These are phyloP conservation scores for Chaetoceros tenuissimus DNA, from an alignment of 108 stramenopile species.

Conservation along the genomic window DNA sequence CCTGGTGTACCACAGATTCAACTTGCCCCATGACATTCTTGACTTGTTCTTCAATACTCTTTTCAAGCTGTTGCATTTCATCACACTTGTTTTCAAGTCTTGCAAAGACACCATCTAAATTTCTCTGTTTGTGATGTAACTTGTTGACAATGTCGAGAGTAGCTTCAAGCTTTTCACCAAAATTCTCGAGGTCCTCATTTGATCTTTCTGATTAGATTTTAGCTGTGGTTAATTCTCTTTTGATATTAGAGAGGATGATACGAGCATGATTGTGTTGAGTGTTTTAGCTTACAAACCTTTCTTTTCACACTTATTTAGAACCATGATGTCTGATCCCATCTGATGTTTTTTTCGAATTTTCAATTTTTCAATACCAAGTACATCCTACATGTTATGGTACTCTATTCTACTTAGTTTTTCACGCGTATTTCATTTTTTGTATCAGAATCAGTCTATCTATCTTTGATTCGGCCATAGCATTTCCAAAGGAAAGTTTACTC, in stretches of 20 bases:
- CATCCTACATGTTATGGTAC: no score
- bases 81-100: constrained; percentile 25
- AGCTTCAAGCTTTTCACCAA: constrained; percentile 45
- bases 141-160: constrained; percentile 36
- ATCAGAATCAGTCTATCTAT: no score
- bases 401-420: no score
- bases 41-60: constrained; percentile 29
- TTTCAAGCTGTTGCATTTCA: no score
- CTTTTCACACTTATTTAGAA: no score
- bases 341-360: no score
- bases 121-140: constrained; percentile 23
- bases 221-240: constrained; percentile 40
- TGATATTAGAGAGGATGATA: constrained; percentile 39
- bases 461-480: no score
- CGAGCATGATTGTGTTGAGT: constrained; percentile 36
- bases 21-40: constrained; percentile 17
- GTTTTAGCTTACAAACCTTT: no score
- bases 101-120: constrained; percentile 37
- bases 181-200: constrained; percentile 36
- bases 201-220: constrained; percentile 23
- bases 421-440: no score
- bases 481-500: no score
- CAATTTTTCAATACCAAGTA: no score
- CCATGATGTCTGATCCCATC: no score
- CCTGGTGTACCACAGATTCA: constrained; percentile 27